A percentile compares a stretch with the other conserved stretches of the same genome.
These are phyloP conservation scores for Cytospora paraplurivora DNA, from an alignment of 2,329 filamentous ascomycete species.

Conservation along the genomic window DNA sequence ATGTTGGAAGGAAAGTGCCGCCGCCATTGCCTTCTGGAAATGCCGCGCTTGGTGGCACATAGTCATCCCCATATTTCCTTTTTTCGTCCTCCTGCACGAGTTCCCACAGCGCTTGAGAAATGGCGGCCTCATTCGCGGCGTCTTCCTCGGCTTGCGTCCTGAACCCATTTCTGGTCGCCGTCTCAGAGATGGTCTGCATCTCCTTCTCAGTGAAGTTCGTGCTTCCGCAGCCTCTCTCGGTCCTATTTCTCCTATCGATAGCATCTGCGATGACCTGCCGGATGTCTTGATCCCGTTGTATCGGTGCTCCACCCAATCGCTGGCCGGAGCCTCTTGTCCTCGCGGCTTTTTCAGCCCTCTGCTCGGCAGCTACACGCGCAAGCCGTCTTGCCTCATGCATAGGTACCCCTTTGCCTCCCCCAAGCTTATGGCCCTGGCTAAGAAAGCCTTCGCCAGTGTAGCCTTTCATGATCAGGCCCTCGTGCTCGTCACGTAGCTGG, in stretches of 20 bases:
- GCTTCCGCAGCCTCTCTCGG: conserved; percentile 75
- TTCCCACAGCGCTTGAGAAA: conserved; percentile 83
- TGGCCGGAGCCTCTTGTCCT: conserved; percentile 60
- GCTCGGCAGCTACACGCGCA: conserved; percentile 74
- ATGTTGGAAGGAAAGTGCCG: conserved; percentile 37
- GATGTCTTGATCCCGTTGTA: conserved; percentile 64
- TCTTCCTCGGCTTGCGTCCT: conserved; percentile 84
- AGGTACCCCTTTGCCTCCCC: conserved; percentile 64
- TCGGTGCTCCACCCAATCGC: conserved; percentile 66
- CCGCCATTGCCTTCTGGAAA: conserved; percentile 52
- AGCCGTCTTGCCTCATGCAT: conserved; percentile 73
- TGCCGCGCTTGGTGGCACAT: conserved; percentile 52
- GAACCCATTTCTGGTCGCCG: conserved; percentile 72
- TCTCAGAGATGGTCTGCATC: conserved; percentile 64
- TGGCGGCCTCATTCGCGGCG: conserved; percentile 83
- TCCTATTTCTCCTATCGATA: conserved; percentile 66
- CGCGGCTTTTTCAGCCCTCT: conserved; percentile 58
- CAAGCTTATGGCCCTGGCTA: conserved; percentile 71
- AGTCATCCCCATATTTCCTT: conserved; percentile 55
- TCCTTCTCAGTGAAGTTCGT: conserved; percentile 66
- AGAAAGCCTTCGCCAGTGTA: conserved; percentile 92
- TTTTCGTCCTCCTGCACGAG: conserved; percentile 78
- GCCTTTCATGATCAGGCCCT: conserved; percentile 74
- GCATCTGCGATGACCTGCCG: conserved; percentile 72
- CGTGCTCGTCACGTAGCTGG: conserved; percentile 82